Base-by-base conservation (phyloP, 1,284 basidiomycete species). In the Tilletia caries region DNA sequence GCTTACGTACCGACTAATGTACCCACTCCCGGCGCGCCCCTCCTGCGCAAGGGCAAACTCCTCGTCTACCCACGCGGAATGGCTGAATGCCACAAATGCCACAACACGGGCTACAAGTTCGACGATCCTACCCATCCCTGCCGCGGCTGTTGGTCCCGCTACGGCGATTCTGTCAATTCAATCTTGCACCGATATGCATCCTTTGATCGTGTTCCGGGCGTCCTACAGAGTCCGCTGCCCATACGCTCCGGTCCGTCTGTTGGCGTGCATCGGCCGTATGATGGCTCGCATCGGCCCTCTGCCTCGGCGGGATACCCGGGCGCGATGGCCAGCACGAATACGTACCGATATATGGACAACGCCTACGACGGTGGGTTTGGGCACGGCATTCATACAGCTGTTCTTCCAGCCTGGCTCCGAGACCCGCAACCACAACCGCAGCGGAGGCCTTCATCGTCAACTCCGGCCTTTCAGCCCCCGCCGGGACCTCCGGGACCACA, bases 31-130 rank as follows among this genome's bases (percentile, higher is more conserved):
- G 75, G 75, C 1, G 71, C 72, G 46, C 75, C 75, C 0, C 62
- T 76, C 15, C 54, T 76, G 32, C 67, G 73, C 23, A 75, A 75
- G 29, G 73, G 73, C 34, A 76, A 75, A 48, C 65, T 76, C 2
- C 70, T 76, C 62, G 70, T 76, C 27, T 76, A 75, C 15, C 75
- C 75, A 2, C 67, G 65, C 32, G 68, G 70, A 64, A 72, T 73
- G 73, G 60, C 66, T 3, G 75, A 73, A 6, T 76, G 75, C 64
- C 68, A 71, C 29, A 76, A 76, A 64, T 76, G 75, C 44, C 65
- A 75, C 48, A 72, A 75, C 20, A 76, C 73, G 5, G 75, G 75
- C 20, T 76, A 75, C 71, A 76, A 75, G 52, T 72, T 73, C n/a
- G 69, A 68, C 18, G 75, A 76, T 44, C 75, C 75, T 34, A 72